Evolutionary conservation across 2,329 filamentous ascomycete genomes (phyloP), one percentile per base, ranked within the genome.

Genomic region (Gremmenia infestans): DNA sequence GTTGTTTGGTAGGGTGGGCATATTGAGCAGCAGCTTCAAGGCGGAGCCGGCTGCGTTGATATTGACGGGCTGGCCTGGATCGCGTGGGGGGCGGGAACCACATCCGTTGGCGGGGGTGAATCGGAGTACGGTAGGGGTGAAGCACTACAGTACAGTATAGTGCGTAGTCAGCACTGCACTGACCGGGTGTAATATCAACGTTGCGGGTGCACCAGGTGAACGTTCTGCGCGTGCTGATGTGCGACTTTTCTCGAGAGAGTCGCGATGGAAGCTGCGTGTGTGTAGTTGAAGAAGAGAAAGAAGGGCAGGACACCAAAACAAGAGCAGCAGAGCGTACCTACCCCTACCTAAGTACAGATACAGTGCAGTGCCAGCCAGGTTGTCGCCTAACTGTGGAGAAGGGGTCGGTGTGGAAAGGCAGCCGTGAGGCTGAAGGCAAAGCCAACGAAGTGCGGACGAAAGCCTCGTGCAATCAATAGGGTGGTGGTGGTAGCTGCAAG

Each of bases 1-100:
- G 46, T 57, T 60, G 49, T 22, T 52, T 35, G 55, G 53, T 17
- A 60, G 54, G 25, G 48, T 48, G 23, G 60, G 58, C 60, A 62
- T 62, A 19, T 45, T 56, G 52, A 36, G 39, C n/a, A 25, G 32
- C 8, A 23, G 32, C 7, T 15, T 17, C 14, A 15, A 17, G 17
- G 37, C 37, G 14, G 14, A 40, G 37, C 28, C 15, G 17, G 37
- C 37, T 17, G 37, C 37, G 37, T 40, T 40, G 17, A 15, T 17
- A 11, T 40, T 6, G 17, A 32, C 28, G 28, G 28, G 28, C 28
- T 12, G 28, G 28, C 9, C 28, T 32, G 9, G 28, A 32, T 32
- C 28, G 28, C 28, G 37, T 15, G 15, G 37, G 17, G 37, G 37
- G 37, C 37, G 37, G 37, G 8, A 17, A 40, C 37, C n/a, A 15